Conservation (phyloP, 2,329 filamentous ascomycete species). For the Stachybotrys chartarum region DNA sequence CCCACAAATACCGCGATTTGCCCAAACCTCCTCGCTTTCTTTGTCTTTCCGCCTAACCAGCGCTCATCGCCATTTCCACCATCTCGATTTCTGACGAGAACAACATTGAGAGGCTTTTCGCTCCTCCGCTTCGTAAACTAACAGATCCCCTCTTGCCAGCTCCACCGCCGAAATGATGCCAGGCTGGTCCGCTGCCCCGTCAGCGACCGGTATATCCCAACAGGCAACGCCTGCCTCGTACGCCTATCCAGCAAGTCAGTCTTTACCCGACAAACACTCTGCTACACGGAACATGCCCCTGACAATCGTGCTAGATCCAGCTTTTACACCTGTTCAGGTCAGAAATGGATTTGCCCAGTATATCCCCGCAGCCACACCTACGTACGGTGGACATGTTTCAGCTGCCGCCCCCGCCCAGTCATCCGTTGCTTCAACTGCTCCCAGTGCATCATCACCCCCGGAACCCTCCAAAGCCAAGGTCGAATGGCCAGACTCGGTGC, state of each 20-base stretch:
- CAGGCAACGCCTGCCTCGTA: constrained; percentile 26
- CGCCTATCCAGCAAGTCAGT: constrained; percentile 32
- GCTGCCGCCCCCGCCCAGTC: constrained; percentile 14
- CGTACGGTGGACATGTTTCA: constrained; percentile 20
- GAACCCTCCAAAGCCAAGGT: constrained; percentile 51
- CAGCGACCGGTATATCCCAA: constrained; percentile 33
- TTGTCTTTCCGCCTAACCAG: neutral
- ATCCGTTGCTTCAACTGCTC: constrained; percentile 16
- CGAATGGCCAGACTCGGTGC: constrained; percentile 76
- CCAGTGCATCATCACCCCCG: constrained; percentile 17
- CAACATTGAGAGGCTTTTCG: constrained; percentile 1
- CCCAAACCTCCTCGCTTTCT: constrained; percentile 3
- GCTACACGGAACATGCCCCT: constrained; percentile 8
- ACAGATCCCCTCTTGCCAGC: constrained; percentile 9
- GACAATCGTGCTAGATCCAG: constrained; percentile 34
- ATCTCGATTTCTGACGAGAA: constrained; percentile 4
- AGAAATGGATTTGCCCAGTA: constrained; percentile 51
- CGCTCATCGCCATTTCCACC: neutral
- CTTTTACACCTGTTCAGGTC: constrained; percentile 55
- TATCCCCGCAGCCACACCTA: constrained; percentile 25
- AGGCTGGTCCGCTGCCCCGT: constrained; percentile 27
- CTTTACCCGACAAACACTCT: constrained; percentile 1
- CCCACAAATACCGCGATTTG: neutral
- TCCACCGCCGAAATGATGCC: constrained; percentile 23
- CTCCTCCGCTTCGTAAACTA: constrained; percentile 13